Evolutionary conservation across 352 stramenopile genomes (phyloP), one percentile per base, ranked within the genome.

Genomic region (Phytophthora multivora): DNA sequence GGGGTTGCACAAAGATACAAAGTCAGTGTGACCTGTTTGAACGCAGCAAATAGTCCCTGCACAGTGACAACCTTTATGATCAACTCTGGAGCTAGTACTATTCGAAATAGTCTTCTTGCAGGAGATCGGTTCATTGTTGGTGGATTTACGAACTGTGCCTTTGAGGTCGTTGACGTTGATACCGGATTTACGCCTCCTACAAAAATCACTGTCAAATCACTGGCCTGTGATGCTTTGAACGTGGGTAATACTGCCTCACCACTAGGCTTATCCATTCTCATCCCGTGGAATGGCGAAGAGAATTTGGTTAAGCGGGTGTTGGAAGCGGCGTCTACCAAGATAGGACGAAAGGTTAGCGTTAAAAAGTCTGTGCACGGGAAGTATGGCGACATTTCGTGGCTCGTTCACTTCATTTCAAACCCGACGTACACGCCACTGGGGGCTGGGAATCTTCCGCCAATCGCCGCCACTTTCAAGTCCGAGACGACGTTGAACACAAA

Each of bases 371-470:
- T 98, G 23, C 81, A 96, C 25, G 95, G 95, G 48, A 97, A 98
- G 59, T 98, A 98, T 52, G 97, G 96, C 5, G 88, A 94, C 35
- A 90, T 97, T 45, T 91, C 97, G 50, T 99, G 93, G 93, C 71
- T 73, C n/a, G 74, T 99, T 3, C 94, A 76, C 7, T 99, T 99
- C 60, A 97, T 97, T 28, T 82, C 93, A 16, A 99, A 99, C 65
- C 80, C 85, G 18, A 73, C 63, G 5, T 83, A 90, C 48, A 97
- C 82, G n/a, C 96, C 96, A 7, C 89, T 92, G 13, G 96, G 97
- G 2, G 84, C 96, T 26, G 96, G 94, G 6, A 85, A 98, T 69
- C 66, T 98, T n/a, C 58, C 77, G 3, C 41, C 77, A 25, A 81
- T 98, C 31, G 63, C 59, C 11, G 71, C 71, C 16, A 69, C 66